Base-by-base conservation (phyloP, 331 rosid species). In the Phaseolus coccineus region DNA sequence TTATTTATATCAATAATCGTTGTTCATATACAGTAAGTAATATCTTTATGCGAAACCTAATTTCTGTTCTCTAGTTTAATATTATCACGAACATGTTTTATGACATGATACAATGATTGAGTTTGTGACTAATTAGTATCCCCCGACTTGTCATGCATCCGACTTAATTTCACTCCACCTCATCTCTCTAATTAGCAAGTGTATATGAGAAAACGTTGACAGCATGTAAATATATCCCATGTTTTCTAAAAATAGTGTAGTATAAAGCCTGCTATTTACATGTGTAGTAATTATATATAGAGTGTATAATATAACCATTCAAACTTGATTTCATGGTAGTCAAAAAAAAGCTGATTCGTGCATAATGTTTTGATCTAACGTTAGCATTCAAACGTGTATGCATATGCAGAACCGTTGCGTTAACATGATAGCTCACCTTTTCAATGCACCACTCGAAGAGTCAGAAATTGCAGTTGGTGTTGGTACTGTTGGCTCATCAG, bases 401-500 rank as follows among this genome's bases (percentile, higher is more conserved):
- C 5, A 28, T 19, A 19, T 76, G 68, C 85, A 91, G 90, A 93
- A 93, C 51, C 91, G 94, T 4, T 93, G 96, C 65, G 94, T 93
- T 71, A 93, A 91, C 80, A 93, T 93, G 90, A 93, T 93, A 81
- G 96, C 94, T 37, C 88, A 87, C 77, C 91, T 93, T 8, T 93
- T 89, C 78, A 81, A 91, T 52, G 91, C 97, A 8, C 97, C 93
- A 11, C 83, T 87, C 0, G 85, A 67, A 66, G 94, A 91, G 5
- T 78, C 89, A 12, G 96, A 93, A 82, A 9, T 83, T 7, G 97
- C 97, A 2, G 87, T 85, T 15, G 96, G 96, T 15, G 91, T 85
- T 0, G 96, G 91, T 24, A 93, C 97, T 0, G 96, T 93, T 15
- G 97, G 97, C 4, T 91, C 97, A 8, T 91, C 97, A 3, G 97